Percentiles rank a stretch among this genome's conserved stretches.
Conservation (phyloP, 2,329 filamentous ascomycete species). For the Acarospora socialis region DNA sequence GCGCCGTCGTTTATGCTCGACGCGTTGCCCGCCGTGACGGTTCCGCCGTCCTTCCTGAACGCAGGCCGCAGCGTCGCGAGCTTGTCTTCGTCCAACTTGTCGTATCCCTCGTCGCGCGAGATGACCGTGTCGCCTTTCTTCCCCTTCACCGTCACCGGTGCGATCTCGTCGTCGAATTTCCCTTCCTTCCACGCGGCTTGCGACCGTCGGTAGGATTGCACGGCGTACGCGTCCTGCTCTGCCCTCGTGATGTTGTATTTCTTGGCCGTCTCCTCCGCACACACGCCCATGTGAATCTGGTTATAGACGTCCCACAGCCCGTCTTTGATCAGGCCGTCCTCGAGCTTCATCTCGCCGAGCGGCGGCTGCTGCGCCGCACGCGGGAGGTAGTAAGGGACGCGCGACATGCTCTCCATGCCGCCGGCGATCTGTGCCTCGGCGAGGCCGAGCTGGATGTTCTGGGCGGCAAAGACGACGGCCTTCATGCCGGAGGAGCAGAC, state of each 20-base stretch:
- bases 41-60: slow-evolving; percentile 75
- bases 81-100: slow-evolving; percentile 76
- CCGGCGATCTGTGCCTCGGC: slow-evolving; percentile 82
- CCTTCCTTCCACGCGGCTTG: slow-evolving; percentile 77
- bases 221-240: slow-evolving; percentile 82
- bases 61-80: slow-evolving; percentile 77
- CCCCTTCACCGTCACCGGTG: slow-evolving; percentile 68
- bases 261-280: slow-evolving; percentile 87
- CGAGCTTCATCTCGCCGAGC: slow-evolving; percentile 75
- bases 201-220: slow-evolving; percentile 75
- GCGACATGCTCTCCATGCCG: slow-evolving; percentile 97
- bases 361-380: slow-evolving; percentile 68
- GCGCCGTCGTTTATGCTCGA: slow-evolving; percentile 93
- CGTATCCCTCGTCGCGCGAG: slow-evolving; percentile 75
- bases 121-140: slow-evolving; percentile 73
- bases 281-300: slow-evolving; percentile 95
- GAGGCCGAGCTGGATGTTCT: slow-evolving; percentile 86
- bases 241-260: slow-evolving; percentile 67
- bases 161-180: slow-evolving; percentile 79
- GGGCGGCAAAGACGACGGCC: slow-evolving; percentile 75
- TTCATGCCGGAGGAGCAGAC: slow-evolving; percentile 94
- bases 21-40: slow-evolving; percentile 87
- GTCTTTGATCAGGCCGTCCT: slow-evolving; percentile 89
- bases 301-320: slow-evolving; percentile 94
- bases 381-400: slow-evolving; percentile 79